Conservation (phyloP, 345 rosid genomes). For the Cardamine resedifolia region DNA sequence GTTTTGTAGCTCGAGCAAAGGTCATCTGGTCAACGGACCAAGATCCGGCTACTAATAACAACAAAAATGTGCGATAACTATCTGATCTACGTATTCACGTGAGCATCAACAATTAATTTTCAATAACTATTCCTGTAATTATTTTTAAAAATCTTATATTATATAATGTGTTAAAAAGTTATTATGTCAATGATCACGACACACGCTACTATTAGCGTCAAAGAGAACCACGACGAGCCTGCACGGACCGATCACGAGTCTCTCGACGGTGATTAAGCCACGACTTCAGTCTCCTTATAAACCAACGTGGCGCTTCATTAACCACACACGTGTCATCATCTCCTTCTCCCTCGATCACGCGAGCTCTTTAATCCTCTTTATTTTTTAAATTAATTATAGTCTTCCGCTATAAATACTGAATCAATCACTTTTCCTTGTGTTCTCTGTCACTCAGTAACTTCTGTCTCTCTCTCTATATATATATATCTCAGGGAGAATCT, state of each 20-base stretch:
- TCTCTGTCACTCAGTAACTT: slow-evolving; percentile 15
- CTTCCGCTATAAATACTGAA: slow-evolving; percentile 31
- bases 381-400: slow-evolving; percentile 1
- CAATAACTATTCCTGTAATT: background rate
- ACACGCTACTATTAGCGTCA: slow-evolving; percentile 18
- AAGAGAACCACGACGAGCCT: slow-evolving; percentile 47
- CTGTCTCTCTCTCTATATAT: background rate
- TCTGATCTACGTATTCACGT: slow-evolving; percentile 26
- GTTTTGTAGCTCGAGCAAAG: slow-evolving; percentile 21
- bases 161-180: background rate
- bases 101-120: background rate
- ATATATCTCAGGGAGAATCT: background rate
- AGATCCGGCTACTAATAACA: background rate
- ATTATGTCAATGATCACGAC: slow-evolving; percentile 10
- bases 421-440: slow-evolving; percentile 7
- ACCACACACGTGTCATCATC: slow-evolving; percentile 48
- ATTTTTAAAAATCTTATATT: background rate
- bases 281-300: slow-evolving; percentile 39
- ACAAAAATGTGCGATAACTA: slow-evolving; percentile 20
- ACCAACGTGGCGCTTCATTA: slow-evolving; percentile 20
- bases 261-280: slow-evolving; percentile 62
- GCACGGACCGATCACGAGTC: slow-evolving; percentile 41
- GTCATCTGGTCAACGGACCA: slow-evolving; percentile 20
- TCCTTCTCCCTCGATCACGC: background rate
- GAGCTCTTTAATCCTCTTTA: background rate